Conservation (phyloP, 805 yeast genomes). For the Candida cerambycidarum region DNA sequence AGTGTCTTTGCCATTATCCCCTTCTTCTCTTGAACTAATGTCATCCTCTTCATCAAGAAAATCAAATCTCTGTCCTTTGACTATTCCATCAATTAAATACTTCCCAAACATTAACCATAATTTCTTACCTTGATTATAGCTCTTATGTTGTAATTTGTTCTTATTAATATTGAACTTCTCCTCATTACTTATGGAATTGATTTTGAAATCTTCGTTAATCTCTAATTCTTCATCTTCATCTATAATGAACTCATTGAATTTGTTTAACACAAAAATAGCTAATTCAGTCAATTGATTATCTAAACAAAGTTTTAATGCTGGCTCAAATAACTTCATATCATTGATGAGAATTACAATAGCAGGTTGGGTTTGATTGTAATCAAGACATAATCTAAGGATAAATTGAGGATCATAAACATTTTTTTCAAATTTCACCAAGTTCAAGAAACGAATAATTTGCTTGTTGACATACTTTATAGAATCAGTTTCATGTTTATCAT, state of each 20-base stretch:
- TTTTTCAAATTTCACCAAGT: constrained; percentile 22
- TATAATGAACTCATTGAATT: constrained; percentile 26
- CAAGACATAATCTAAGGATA: constrained; percentile 69
- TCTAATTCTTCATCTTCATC: constrained; percentile 11
- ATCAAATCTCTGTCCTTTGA: constrained; percentile 20
- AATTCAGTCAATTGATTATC: constrained; percentile 55
- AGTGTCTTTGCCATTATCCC: not conserved
- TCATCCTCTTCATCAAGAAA: constrained; percentile 16
- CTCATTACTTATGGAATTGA: not conserved
- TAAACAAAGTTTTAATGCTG: constrained; percentile 77
- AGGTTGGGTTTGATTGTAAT: constrained; percentile 55
- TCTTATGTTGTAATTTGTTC: constrained; percentile 34
- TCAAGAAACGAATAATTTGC: constrained; percentile 34
- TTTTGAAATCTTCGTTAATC: constrained; percentile 6
- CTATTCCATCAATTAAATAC: constrained; percentile 41
- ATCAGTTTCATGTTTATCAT: constrained; percentile 7
- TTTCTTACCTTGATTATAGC: constrained; percentile 52
- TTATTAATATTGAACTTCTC: constrained; percentile 27
- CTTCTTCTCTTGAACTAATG: no score
- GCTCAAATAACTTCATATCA: constrained; percentile 65
- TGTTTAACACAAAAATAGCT: constrained; percentile 40
- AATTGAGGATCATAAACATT: constrained; percentile 64
- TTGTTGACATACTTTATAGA: constrained; percentile 16
- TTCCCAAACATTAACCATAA: constrained; percentile 71
- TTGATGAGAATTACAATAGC: constrained; percentile 74